Conservation (phyloP, 208 protist species). For the Wallacemonas sp. region DNA sequence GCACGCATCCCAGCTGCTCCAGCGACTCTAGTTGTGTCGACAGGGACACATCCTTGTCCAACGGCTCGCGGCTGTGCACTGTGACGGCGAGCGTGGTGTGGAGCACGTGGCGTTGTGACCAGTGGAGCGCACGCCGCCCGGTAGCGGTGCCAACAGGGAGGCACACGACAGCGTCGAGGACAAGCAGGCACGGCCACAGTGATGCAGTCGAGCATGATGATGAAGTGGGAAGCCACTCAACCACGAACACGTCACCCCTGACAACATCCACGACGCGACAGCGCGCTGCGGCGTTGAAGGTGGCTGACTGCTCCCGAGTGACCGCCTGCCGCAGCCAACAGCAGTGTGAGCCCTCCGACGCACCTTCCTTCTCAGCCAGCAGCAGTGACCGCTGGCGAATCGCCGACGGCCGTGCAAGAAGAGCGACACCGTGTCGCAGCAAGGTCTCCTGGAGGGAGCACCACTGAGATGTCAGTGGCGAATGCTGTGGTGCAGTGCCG, state of each 20-base stretch:
- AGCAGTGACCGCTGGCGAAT: conserved; percentile 25
- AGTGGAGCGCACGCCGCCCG: conserved; percentile 40
- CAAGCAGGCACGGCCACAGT: conserved; percentile 21
- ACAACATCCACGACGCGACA: conserved; percentile 50
- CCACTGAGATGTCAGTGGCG: conserved; percentile 13
- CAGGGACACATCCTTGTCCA: conserved; percentile 46
- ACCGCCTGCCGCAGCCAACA: conserved; percentile 24
- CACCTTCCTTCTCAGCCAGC: conserved; percentile 11
- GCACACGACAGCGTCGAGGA: conserved; percentile 50
- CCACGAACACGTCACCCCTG: conserved; percentile 50
- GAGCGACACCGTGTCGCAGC: conserved; percentile 29
- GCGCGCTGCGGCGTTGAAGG: conserved; percentile 12
- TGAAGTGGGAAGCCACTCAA: conserved; percentile 25
- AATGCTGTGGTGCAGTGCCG: neutral
- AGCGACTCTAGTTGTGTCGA: conserved; percentile 44
- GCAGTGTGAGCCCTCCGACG: neutral
- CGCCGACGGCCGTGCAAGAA: conserved; percentile 34
- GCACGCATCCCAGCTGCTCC: conserved; percentile 38
- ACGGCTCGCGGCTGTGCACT: conserved; percentile 41
- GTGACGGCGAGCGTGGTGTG: conserved; percentile 29
- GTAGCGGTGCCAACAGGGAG: conserved; percentile 15
- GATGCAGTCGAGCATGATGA: neutral
- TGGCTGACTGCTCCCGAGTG: conserved; percentile 6
- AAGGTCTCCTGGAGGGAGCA: conserved; percentile 50
- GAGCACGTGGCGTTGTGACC: conserved; percentile 42